Evolutionary conservation across 129 eudicot genomes (phyloP), one percentile per base, ranked within the genome.

Genomic region (Dittrichia graveolens): DNA sequence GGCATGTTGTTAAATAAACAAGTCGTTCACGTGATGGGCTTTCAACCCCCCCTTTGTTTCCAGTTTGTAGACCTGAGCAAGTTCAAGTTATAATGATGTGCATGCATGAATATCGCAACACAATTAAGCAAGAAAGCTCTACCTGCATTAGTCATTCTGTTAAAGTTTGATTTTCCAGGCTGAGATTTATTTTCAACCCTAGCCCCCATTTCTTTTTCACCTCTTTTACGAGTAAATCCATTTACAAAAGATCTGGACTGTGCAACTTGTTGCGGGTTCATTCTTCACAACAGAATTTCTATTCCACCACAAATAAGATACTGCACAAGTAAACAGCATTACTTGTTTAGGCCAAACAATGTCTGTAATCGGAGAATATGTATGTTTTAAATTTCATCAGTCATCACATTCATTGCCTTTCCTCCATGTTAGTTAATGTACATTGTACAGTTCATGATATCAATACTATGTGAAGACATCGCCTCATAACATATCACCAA

Each of bases 221-320:
- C 72, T 80, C 78, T 82, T 59, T 87, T 81, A 34, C 91, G 88
- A 65, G 85, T 80, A 81, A 72, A 82, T 66, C 96, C 97, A 84
- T 94, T 94, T 46, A 83, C 86, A 61, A 91, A 83, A 57, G 96
- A 80, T 72, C 88, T 84, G 56, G 88, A 76, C 75, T 88, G 98
- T 65, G 75, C 83, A 78, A 66, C 78, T 74, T 82, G 97, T 82
- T 88, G 99, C 81, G 85, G 66, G 83, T 86, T 86, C 93, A 88
- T 90, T 73, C 80, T 75, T 53, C 69, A 24, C 31, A 75, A 69
- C 78, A 53, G 72, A 44, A 72, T 76, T 67, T 74, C 62, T 66
- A 35, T 11, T 80, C 69, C 34, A 64, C 74, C 79, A 35, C 35
- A 48, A 13, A 31, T 67, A 42, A 56, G 68, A 50, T 71, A 63